These are phyloP conservation scores for Ceratocystis lukuohia DNA, from an alignment of 2,329 filamentous ascomycete species.

Conservation along the genomic window DNA sequence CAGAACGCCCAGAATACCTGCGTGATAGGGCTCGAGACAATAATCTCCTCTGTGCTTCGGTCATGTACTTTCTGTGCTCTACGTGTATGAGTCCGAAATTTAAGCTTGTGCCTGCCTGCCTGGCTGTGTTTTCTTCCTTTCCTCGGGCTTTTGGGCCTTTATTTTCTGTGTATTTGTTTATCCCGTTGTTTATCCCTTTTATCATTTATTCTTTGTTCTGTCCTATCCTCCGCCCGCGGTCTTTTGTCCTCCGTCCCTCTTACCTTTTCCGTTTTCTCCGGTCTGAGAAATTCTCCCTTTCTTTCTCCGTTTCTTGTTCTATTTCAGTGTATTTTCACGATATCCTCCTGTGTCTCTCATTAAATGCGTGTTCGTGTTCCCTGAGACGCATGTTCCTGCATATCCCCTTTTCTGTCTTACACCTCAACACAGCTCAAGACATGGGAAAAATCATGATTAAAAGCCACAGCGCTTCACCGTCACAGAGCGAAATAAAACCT, in stretches of 20 bases:
- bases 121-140: neutral
- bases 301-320: neutral
- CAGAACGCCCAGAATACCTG: neutral
- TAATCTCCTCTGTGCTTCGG: neutral
- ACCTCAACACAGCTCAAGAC: neutral
- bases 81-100: neutral
- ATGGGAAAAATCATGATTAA: neutral
- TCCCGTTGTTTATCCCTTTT: neutral
- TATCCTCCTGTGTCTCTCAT: neutral
- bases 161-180: neutral
- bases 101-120: neutral
- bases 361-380: neutral
- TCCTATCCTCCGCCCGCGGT: neutral
- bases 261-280: neutral
- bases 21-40: neutral
- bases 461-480: neutral
- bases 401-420: slow-evolving; percentile 1
- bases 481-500: neutral
- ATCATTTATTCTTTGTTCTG: neutral
- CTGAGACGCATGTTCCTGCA: slow-evolving; percentile 7
- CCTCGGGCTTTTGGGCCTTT: neutral
- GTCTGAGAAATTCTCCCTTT: neutral
- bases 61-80: neutral
- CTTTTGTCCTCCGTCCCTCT: neutral
- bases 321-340: neutral